phyloP scores from a whole-genome alignment of 2,329 filamentous ascomycete species.

The Onygenales sp. region DNA sequence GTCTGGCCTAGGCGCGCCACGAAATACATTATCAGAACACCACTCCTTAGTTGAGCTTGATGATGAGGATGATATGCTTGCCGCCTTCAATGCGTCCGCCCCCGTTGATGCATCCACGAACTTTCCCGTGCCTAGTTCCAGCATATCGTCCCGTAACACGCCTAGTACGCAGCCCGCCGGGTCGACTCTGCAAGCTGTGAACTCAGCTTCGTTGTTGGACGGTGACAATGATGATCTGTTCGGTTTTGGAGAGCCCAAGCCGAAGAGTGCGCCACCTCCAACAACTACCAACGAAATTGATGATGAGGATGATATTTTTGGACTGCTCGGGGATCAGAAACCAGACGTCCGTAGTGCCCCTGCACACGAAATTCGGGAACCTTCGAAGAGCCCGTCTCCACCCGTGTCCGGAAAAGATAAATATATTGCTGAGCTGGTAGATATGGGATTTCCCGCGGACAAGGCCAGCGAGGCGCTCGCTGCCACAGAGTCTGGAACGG shows the following conservation, averaged over 20 bases:
- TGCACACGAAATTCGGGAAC: not conserved
- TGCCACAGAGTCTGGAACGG: constrained; percentile 66
- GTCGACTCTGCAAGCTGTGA: constrained; percentile 9
- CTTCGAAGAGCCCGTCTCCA: constrained; percentile 2
- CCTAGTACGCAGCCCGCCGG: constrained; percentile 6
- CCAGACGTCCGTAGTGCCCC: not conserved
- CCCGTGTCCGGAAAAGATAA: constrained; percentile 53
- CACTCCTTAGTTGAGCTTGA: constrained; percentile 9
- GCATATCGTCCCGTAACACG: constrained; percentile 20
- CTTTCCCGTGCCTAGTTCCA: constrained; percentile 40
- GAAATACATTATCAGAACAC: not conserved
- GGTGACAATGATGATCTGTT: constrained; percentile 78
- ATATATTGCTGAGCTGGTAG: constrained; percentile 78
- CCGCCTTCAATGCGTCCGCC: constrained; percentile 51
- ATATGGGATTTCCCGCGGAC: constrained; percentile 86
- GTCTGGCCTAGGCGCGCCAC: not conserved
- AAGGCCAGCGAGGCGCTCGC: constrained; percentile 72
- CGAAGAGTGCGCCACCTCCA: constrained; percentile 36
- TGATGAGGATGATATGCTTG: constrained; percentile 50
- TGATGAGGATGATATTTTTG: constrained; percentile 55
- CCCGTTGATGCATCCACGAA: constrained; percentile 52
- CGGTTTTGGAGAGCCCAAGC: constrained; percentile 55
- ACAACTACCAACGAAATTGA: constrained; percentile 30
- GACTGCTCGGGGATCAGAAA: constrained; percentile 43
- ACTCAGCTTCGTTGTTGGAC: constrained; percentile 23